These are phyloP conservation scores for Populus hybrid DNA, from an alignment of 441 rosid species.

Conservation along the genomic window DNA sequence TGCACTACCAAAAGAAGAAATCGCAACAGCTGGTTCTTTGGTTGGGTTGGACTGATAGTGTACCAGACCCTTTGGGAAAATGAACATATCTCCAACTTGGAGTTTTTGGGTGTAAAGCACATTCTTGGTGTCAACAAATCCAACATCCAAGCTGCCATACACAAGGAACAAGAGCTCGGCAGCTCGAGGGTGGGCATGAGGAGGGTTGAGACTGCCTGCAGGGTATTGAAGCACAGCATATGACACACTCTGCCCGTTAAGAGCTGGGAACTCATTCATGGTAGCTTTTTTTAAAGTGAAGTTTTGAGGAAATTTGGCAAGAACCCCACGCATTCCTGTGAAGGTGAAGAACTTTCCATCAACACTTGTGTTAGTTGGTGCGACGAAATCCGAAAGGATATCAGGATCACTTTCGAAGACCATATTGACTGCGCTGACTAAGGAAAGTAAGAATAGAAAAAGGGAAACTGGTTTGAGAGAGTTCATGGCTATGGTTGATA, in stretches of 20 bases:
- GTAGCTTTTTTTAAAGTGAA: slow-evolving; percentile 12
- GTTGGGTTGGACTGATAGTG: slow-evolving; percentile 16
- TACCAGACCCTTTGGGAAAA: slow-evolving; percentile 22
- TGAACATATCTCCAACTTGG: slow-evolving; percentile 12
- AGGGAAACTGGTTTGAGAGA: neutral
- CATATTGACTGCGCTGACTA: neutral
- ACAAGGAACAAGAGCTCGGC: slow-evolving; percentile 15
- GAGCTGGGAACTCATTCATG: slow-evolving; percentile 22
- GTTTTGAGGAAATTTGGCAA: neutral
- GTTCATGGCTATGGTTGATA: no score
- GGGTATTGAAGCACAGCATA: slow-evolving; percentile 13
- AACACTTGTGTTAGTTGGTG: neutral
- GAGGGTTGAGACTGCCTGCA: slow-evolving; percentile 10
- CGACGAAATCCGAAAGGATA: slow-evolving; percentile 16
- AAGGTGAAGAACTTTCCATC: slow-evolving; percentile 8
- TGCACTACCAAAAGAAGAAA: slow-evolving; percentile 25
- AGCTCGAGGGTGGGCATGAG: slow-evolving; percentile 20
- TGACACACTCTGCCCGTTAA: slow-evolving; percentile 22
- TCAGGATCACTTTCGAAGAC: slow-evolving; percentile 16
- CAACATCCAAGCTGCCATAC: slow-evolving; percentile 15
- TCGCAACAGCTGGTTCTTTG: slow-evolving; percentile 10
- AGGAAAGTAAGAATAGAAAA: neutral
- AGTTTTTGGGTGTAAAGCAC: slow-evolving; percentile 12
- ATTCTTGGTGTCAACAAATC: slow-evolving; percentile 9
- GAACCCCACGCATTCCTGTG: neutral